Evolutionary conservation across 1,139 yeast species (phyloP), one percentile per base, ranked within the genome.

Genomic region (Taiozyma sp.): DNA sequence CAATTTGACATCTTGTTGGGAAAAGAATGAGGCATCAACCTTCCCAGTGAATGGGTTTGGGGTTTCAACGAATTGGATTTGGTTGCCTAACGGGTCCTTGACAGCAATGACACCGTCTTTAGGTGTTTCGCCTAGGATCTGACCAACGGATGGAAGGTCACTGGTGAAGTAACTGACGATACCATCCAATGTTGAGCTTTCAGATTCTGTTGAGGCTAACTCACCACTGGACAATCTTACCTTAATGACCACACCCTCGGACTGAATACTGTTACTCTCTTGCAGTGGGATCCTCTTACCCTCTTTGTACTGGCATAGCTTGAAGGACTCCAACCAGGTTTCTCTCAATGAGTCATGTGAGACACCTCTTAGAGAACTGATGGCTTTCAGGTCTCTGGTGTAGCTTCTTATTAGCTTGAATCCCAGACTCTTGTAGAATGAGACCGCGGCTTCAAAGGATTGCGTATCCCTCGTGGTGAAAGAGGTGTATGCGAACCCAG

Each of bases 261-360:
- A 71, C 57, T 71, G 72, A 46, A 61, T 50, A 51, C 68, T 66
- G 45, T 70, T 66, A 54, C 75, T 66, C 59, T 83, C 87, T 60
- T 82, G 87, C 69, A 81, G 72, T 16, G 90, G 90, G 43, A 75
- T 70, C 54, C 80, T 65, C 60, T 71, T 68, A 2, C 83, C 84
- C 45, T 70, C 63, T 23, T 62, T 65, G 58, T 77, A 80, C 58
- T 78, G 77, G 48, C 81, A 79, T 46, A 84, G 70, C 27, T 88
- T 88, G 66, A 83, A 84, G 27, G 83, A 72, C 62, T 85, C 87
- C 46, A 86, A 65, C 93, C 95, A 87, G 44, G 80, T 69, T 67
- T 87, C 95, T 57, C 75, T 76, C 49, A 83, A 62, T 1, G 91
- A 84, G 57, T 84, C 88, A 53, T 73, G 74, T 23, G 89, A 79